Base-by-base conservation (phyloP, 331 rosid species). In the Erythrophleum ivorense region DNA sequence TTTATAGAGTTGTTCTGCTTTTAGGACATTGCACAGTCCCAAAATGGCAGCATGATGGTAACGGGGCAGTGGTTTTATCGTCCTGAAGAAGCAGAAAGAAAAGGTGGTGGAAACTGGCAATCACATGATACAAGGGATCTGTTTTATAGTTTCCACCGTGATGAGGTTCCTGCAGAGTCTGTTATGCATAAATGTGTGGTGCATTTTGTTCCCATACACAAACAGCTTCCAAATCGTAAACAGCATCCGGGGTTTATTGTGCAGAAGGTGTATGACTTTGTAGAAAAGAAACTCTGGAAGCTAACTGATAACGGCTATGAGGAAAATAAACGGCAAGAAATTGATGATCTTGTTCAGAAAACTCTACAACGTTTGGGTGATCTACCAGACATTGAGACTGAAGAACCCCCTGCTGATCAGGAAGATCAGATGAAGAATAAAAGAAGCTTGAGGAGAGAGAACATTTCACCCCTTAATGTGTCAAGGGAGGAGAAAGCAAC, bases 51-150 rank as follows among this genome's bases (percentile, higher is more conserved):
- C 80, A 80, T 95, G 79, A 90, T 84, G 94, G 88, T 95, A 62
- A 87, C 90, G 4, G 94, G 99, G 50, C 99, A 95, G 72, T 93
- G 99, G 99, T 96, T 96, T 83, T 96, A 96, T 84, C 97, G 99
- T 33, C 99, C 99, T 1, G 99, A 94, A 85, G 99, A 96, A 88
- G 99, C 99, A 82, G 94, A 88, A 78, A 89, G 78, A 80, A 89
- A 88, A 82, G 94, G 89, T 16, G 97, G 99, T 49, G 97, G 97
- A 78, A 89, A 77, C 82, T 96, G 98, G 98, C 87, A 90, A 75
- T 92, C 99, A 36, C 79, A 79, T 75, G 99, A 96, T 89, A 86
- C 97, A 4, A 92, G 95, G 85, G 97, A 93, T 85, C 88, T 96
- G 63, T 96, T 96, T 86, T 96, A 96, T 66, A 96, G 99, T 83